Percentiles rank a stretch among this genome's conserved stretches.
phyloP scores from a whole-genome alignment of 2,329 filamentous ascomycete genomes.

The Monosporascus cannonballus region DNA sequence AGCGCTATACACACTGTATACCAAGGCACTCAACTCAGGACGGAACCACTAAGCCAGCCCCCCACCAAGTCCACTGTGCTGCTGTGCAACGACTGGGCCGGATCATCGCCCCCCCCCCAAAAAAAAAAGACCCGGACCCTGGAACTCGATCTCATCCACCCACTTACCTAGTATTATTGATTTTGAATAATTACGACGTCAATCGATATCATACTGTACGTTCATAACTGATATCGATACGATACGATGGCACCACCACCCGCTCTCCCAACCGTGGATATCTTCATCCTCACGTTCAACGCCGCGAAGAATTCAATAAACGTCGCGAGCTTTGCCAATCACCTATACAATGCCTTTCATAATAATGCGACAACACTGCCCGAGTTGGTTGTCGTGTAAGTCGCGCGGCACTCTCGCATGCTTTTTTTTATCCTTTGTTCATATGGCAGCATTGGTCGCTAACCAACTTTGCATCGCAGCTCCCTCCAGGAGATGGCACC shows the following conservation, averaged over 20 bases:
- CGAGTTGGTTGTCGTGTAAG: slow-evolving; percentile 53
- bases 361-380: slow-evolving; percentile 41
- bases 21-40: no score
- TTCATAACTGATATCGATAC: no score
- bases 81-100: no score
- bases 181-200: no score
- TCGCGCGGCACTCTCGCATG: slow-evolving; percentile 12
- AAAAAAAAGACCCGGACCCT: no score
- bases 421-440: slow-evolving; percentile 2
- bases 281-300: slow-evolving; percentile 86
- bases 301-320: slow-evolving; percentile 70
- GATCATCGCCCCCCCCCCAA: no score
- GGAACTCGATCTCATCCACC: neutral
- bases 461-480: slow-evolving; percentile 29
- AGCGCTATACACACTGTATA: no score
- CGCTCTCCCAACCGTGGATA: slow-evolving; percentile 50
- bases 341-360: slow-evolving; percentile 57
- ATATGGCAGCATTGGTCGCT: neutral
- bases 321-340: slow-evolving; percentile 61
- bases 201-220: no score
- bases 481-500: slow-evolving; percentile 91
- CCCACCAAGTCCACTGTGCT: no score
- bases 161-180: no score
- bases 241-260: slow-evolving; percentile 27
- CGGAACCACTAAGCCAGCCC: no score